A percentile compares a stretch with the other conserved stretches of the same genome.
These are phyloP conservation scores for Poa pratensis DNA, from an alignment of 176 grass and related monocot species.

Conservation along the genomic window DNA sequence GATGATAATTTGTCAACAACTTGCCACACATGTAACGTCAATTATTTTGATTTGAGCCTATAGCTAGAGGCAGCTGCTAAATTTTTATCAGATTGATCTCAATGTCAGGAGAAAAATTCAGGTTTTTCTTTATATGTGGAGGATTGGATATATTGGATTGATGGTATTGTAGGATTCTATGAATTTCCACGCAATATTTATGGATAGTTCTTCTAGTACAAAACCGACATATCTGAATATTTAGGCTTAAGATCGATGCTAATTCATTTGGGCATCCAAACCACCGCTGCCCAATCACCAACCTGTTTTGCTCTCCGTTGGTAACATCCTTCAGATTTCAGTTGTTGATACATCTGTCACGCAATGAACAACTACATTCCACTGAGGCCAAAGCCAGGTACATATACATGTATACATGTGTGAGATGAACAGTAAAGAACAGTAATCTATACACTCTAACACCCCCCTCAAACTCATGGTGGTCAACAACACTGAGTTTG, in stretches of 20 bases:
- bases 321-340: conserved; percentile 16
- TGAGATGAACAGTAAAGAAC: no score
- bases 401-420: no score
- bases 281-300: neutral
- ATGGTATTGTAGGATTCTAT: neutral
- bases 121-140: neutral
- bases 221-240: neutral
- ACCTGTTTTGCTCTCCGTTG: neutral
- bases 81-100: neutral
- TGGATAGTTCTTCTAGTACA: neutral
- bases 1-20: neutral
- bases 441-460: no score
- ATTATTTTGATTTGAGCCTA: conserved; percentile 1
- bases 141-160: neutral
- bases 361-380: no score
- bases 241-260: neutral
- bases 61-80: neutral
- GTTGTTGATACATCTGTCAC: neutral
- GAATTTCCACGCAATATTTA: neutral
- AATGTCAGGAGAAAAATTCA: neutral
- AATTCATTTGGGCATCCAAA: neutral
- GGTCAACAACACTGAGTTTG: no score
- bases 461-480: no score
- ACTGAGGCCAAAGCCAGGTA: no score
- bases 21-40: neutral